Base-by-base conservation (phyloP, 345 rosid genomes). In the Gossypium thurberi region DNA sequence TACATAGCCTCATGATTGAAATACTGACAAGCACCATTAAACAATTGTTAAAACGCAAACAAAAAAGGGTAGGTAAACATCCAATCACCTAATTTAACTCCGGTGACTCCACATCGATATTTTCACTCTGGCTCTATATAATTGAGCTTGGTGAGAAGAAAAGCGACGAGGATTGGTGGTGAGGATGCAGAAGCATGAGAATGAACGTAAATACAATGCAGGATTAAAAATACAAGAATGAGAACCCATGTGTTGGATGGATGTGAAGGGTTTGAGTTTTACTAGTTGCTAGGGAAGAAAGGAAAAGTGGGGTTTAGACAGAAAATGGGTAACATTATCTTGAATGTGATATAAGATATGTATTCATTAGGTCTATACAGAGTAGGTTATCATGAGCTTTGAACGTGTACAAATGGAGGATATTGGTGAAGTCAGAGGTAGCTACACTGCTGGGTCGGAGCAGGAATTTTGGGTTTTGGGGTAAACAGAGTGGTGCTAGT, bases 1-100 rank as follows among this genome's bases (percentile, higher is more conserved):
- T 73, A 55, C 76, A 78, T 65, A 79, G 78, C 55, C 84, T 75
- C 83, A 84, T 77, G 78, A 81, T 84, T 81, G 87, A 73, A 81
- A 75, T 14, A 26, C 81, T 83, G 81, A 68, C 79, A 64, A 5
- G 18, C 20, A 11, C 55, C 72, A 57, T 67, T 53, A 59, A 43
- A 44, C 14, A 3, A 6, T 12, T 21, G 18, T 65, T 12, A 12
- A 53, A 65, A 13, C 4, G 1, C 6, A 11, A 43, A 10, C 65
- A 7, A 8, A 13, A 62, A 10, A 70, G 12, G 21, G 10, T 18
- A 0, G 68, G 51, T 64, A 42, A 42, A 64, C 51, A 10, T 64
- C 50, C 10, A 18, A 42, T 64, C 68, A 42, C 28, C 28, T 15
- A 42, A 64, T 18, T 42, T 20, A 62, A 62, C 13, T 62, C 46